A percentile compares a stretch with the other conserved stretches of the same genome.
phyloP scores from a whole-genome alignment of 805 yeast genomes.

The Nematodospora valgi region DNA sequence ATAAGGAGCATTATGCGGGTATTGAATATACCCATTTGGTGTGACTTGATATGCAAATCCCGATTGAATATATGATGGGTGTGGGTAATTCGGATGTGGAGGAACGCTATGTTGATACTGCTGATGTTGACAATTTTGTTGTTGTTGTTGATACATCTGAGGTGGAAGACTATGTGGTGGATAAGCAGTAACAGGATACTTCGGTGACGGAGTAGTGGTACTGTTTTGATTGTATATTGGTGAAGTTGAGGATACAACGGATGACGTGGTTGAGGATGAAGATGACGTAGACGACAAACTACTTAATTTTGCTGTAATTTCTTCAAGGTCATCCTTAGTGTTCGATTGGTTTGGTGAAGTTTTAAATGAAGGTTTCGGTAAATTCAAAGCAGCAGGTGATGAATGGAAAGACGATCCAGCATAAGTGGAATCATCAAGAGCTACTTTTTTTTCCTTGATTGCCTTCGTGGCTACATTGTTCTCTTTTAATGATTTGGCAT shows the following conservation, averaged over 20 bases:
- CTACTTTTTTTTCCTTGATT: constrained; percentile 8
- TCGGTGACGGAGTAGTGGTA: constrained; percentile 4
- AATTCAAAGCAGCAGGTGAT: constrained; percentile 52
- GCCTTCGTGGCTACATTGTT: constrained; percentile 12
- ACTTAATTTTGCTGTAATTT: too few species aligned
- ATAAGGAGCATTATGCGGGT: constrained; percentile 19
- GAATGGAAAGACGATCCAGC: constrained; percentile 59
- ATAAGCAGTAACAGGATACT: constrained; percentile 33
- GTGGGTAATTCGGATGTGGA: constrained; percentile 8
- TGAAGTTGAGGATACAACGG: constrained; percentile 7
- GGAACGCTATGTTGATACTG: too few species aligned
- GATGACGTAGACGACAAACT: constrained; percentile 10
- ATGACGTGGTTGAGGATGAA: constrained; percentile 8
- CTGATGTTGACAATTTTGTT: too few species aligned
- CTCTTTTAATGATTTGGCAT: constrained; percentile 9
- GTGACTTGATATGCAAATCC: constrained; percentile 29
- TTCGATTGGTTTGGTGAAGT: too few species aligned
- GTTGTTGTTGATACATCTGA: constrained; percentile 6
- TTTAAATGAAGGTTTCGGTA: constrained; percentile 54
- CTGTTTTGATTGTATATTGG: constrained; percentile 5
- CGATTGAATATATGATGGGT: constrained; percentile 19
- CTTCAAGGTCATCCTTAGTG: too few species aligned
- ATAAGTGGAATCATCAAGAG: constrained; percentile 30
- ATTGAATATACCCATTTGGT: constrained; percentile 32
- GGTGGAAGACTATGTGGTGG: constrained; percentile 18